Evolutionary conservation across 192 early-diverging fungal species (phyloP).

Genomic region (Gorgonomyces haynaldii): DNA sequence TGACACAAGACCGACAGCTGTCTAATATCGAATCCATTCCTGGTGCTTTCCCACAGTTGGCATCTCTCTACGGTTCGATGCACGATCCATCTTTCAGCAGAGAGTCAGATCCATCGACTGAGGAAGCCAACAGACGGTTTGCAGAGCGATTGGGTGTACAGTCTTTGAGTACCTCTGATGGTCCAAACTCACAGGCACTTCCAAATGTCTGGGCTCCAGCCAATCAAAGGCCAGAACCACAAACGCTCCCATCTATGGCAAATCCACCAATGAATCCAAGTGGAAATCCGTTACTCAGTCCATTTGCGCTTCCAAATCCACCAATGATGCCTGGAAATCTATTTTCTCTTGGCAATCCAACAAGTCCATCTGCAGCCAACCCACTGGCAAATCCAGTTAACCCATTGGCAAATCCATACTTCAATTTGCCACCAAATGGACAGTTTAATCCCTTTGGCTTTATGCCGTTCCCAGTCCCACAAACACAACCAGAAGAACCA

Average conservation of each 20-base stretch:
- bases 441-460: conserved; percentile 1
- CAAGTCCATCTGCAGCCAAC: background rate
- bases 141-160: conserved; percentile 17
- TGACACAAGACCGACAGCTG: conserved; percentile 9
- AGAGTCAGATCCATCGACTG: conserved; percentile 7
- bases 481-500: conserved; percentile 2
- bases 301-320: conserved; percentile 1
- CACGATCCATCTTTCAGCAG: background rate
- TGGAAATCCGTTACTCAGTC: conserved; percentile 3
- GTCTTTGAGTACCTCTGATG: background rate
- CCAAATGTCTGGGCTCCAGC: conserved; percentile 29
- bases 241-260: background rate
- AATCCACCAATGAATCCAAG: background rate
- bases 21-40: conserved; percentile 28
- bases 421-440: too few relatives aligned
- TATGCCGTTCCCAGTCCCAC: background rate
- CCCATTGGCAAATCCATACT: too few relatives aligned
- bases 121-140: conserved; percentile 22
- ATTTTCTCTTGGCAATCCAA: background rate
- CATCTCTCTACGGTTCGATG: conserved; percentile 7
- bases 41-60: conserved; percentile 21
- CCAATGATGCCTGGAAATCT: background rate
- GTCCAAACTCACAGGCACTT: conserved; percentile 18
- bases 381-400: background rate
- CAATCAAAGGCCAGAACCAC: background rate